A percentile compares a stretch with the other conserved stretches of the same genome.
Conservation (phyloP, 177 flowering plant genomes). For the Telopea speciosissima region DNA sequence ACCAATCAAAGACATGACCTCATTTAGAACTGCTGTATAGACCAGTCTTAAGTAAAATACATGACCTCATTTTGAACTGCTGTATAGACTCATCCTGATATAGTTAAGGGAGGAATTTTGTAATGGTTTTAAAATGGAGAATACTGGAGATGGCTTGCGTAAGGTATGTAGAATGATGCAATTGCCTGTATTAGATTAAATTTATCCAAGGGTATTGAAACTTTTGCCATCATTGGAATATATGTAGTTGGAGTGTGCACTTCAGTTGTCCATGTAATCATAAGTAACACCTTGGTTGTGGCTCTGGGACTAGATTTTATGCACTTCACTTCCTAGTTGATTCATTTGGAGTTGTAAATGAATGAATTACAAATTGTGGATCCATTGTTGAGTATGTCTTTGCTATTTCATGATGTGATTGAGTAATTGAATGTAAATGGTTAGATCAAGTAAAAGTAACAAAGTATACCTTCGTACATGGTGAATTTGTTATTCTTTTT, state of each 20-base stretch:
- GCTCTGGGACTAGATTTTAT: background rate
- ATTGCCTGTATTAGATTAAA: background rate
- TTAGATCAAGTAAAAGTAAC: too few relatives aligned
- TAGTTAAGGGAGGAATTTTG: background rate
- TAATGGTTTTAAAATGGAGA: background rate
- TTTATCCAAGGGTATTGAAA: background rate
- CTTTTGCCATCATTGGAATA: background rate
- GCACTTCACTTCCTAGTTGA: background rate
- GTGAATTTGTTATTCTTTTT: background rate
- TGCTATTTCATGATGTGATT: background rate
- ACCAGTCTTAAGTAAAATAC: too few relatives aligned
- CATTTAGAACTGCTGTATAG: too few relatives aligned
- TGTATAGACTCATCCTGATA: background rate
- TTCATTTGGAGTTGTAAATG: too few relatives aligned
- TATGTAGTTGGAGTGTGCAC: background rate
- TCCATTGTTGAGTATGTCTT: background rate
- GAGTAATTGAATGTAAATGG: background rate
- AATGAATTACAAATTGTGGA: background rate
- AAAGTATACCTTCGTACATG: background rate
- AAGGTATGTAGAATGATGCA: background rate
- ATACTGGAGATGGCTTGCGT: background rate
- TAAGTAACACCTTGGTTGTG: too few relatives aligned
- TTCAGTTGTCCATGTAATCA: background rate
- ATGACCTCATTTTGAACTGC: background rate
- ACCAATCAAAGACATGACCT: too few relatives aligned